Percentiles rank a stretch among this genome's conserved stretches.
These are phyloP conservation scores for Colletotrichum tropicicola DNA, from an alignment of 2,329 filamentous ascomycete species.

Conservation along the genomic window DNA sequence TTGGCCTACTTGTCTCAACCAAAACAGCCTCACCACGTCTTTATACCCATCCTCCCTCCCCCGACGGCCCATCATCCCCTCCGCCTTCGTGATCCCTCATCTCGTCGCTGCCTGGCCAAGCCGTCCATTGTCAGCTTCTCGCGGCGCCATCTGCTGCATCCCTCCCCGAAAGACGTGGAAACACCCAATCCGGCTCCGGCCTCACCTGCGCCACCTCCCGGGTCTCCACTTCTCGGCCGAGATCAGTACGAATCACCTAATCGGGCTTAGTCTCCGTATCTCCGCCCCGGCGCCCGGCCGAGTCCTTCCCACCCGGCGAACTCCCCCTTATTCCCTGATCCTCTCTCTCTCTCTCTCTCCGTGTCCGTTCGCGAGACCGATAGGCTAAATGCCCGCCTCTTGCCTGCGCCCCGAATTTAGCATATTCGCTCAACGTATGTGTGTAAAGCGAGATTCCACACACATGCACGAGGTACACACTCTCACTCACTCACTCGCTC, in stretches of 20 bases:
- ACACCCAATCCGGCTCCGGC: neutral
- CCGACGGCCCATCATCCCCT: no score
- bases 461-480: no score
- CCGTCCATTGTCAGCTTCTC: neutral
- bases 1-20: no score
- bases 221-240: slow-evolving; percentile 25
- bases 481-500: no score
- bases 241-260: neutral
- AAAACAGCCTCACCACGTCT: no score
- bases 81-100: no score
- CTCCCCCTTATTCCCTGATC: neutral
- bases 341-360: neutral
- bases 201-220: neutral
- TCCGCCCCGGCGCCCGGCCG: neutral
- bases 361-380: no score
- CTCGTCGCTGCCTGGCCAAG: no score
- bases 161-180: neutral
- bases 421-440: neutral
- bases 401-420: neutral
- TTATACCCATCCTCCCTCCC: no score
- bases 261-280: neutral
- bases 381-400: no score
- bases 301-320: neutral
- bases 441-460: no score
- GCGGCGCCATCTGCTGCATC: no score